Conservation (phyloP, 805 yeast genomes). For the Candida insectalens region DNA sequence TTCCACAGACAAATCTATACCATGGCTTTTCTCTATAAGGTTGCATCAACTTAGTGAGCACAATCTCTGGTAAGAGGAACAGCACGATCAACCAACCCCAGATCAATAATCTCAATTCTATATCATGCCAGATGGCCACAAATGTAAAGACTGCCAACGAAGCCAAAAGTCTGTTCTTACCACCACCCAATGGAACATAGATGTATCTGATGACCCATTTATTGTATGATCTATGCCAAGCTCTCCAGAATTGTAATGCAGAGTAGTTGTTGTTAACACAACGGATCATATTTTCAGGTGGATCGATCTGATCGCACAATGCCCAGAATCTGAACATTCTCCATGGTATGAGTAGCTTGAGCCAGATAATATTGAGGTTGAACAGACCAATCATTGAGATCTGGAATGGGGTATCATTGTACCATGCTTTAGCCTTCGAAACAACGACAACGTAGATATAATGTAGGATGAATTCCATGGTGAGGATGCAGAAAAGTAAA, state of each 20-base stretch:
- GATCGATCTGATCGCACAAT: slow-evolving; percentile 82
- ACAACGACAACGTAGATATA: slow-evolving; percentile 90
- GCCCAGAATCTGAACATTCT: slow-evolving; percentile 91
- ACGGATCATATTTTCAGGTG: slow-evolving; percentile 96
- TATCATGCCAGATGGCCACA: slow-evolving; percentile 98
- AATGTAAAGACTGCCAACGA: slow-evolving; percentile 83
- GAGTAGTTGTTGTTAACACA: slow-evolving; percentile 93
- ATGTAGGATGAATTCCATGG: slow-evolving; percentile 86
- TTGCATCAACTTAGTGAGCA: slow-evolving; percentile 37
- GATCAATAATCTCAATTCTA: slow-evolving; percentile 69
- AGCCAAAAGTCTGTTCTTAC: slow-evolving; percentile 59
- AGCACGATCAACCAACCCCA: slow-evolving; percentile 97
- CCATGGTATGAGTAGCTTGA: slow-evolving; percentile 92
- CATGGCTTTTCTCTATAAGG: slow-evolving; percentile 37
- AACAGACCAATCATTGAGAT: slow-evolving; percentile 90
- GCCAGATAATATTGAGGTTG: slow-evolving; percentile 86
- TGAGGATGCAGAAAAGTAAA: slow-evolving; percentile 61
- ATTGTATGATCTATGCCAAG: slow-evolving; percentile 95
- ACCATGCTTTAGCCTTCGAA: slow-evolving; percentile 84
- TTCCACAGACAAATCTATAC: slow-evolving; percentile 75
- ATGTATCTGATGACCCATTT: slow-evolving; percentile 84
- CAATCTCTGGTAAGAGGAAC: slow-evolving; percentile 78
- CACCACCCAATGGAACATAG: slow-evolving; percentile 88
- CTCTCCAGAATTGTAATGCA: slow-evolving; percentile 95
- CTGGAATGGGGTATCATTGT: slow-evolving; percentile 81